phyloP scores from a whole-genome alignment of 2,329 filamentous ascomycete genomes.

The Colletotrichum orbiculare region DNA sequence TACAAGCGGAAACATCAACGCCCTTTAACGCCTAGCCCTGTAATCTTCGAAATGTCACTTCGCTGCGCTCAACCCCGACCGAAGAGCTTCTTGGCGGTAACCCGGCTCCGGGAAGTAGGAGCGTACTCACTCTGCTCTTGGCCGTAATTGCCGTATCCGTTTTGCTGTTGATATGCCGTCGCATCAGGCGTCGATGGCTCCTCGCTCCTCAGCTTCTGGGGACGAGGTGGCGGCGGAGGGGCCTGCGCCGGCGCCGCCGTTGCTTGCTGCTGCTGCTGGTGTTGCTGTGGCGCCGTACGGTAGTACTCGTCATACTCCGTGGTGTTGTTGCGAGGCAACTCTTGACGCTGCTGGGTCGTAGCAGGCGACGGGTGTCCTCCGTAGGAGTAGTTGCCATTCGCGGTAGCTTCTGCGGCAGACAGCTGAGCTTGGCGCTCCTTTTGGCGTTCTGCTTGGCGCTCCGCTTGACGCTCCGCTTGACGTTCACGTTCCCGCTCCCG shows the following conservation, averaged over 20 bases:
- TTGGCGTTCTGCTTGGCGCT: background rate
- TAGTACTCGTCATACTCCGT: slow-evolving; percentile 39
- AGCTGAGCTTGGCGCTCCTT: slow-evolving; percentile 15
- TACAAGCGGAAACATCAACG: too few species aligned
- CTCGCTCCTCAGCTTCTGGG: slow-evolving; percentile 46
- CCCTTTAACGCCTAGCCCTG: too few species aligned
- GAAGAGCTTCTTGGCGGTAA: slow-evolving; percentile 37
- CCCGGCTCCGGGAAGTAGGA: slow-evolving; percentile 27
- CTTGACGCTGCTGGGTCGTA: slow-evolving; percentile 28
- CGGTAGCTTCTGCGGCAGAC: slow-evolving; percentile 4
- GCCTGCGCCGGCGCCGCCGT: slow-evolving; percentile 31
- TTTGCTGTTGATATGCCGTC: slow-evolving; percentile 17
- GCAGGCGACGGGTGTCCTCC: slow-evolving; percentile 5
- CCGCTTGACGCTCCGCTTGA: background rate
- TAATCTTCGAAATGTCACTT: too few species aligned
- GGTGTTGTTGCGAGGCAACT: slow-evolving; percentile 23
- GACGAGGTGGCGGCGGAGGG: slow-evolving; percentile 47
- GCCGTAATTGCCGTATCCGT: slow-evolving; percentile 27
- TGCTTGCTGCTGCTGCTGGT: background rate
- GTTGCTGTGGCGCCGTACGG: slow-evolving; percentile 34
- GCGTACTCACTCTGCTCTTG: slow-evolving; percentile 23
- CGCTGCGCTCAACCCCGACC: slow-evolving; percentile 22
- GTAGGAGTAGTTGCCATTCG: slow-evolving; percentile 29
- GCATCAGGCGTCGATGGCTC: slow-evolving; percentile 28
- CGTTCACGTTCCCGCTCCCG: background rate